Base-by-base conservation (phyloP, 2,329 filamentous ascomycete genomes). In the Diaporthe ilicicola region DNA sequence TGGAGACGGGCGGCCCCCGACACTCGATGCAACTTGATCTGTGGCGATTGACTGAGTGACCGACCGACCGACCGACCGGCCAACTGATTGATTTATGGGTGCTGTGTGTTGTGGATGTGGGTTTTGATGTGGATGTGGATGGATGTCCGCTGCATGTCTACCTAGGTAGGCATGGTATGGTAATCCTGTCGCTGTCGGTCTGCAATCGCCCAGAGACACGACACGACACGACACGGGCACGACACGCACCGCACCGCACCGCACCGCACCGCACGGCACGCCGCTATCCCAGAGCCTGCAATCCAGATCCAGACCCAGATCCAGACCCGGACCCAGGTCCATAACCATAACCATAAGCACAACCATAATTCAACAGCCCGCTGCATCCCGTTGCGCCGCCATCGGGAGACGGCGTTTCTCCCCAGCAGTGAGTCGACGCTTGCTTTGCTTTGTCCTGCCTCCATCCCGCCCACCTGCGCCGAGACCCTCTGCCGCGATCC, bases 111-210 rank as follows among this genome's bases (percentile, higher is more conserved):
- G 32, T 48, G 56, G 42, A 34, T 62, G 42, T 64, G 59, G 29
- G 37, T 59, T 27, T 59, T 19, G 55, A 50, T 64, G 59, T 50
- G 59, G 29, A 50, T 64, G 51, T n/a, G 51, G 51, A 54, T 54
- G 51, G 24, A 54, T 54, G 59, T 50, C 59, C 32, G 19, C 59
- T 50, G 59, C 59, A 64, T 10, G 44, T 37, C 32, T 48, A 48
- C 59, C 59, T 37, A 50, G 59, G 44, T 48, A 50, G 59, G 59
- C 59, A 64, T 50, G 59, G 59, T 64, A 64, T 64, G 59, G 19
- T 50, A 37, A 37, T 64, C 29, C 44, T 27, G 42, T 62, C 42
- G 59, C 42, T 62, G 56, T 62, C 56, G 56, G 56, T 62, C 56
- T 62, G 56, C 56, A 62, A 56, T 37, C 32, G 32, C 32, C 34